phyloP scores from a whole-genome alignment of 305 asterid genomes.

The Fraxinus greggii region DNA sequence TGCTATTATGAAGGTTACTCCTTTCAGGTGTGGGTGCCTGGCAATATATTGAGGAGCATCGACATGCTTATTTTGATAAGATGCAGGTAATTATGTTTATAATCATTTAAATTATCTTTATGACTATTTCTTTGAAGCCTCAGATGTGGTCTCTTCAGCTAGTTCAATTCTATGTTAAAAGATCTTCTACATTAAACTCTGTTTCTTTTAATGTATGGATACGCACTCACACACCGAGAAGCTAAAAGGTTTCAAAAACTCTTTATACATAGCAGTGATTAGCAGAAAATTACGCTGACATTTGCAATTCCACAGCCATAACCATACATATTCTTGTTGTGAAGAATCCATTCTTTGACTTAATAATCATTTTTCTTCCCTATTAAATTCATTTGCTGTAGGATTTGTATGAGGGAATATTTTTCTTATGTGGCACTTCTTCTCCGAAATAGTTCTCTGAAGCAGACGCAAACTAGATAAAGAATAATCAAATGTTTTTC shows the following conservation, averaged over 20 bases:
- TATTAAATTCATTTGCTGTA: background rate
- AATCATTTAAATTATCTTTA: background rate
- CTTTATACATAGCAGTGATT: background rate
- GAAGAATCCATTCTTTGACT: background rate
- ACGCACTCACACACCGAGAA: background rate
- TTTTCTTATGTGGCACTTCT: background rate
- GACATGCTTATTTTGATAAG: conserved; percentile 92
- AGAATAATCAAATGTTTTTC: background rate
- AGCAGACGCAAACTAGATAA: background rate
- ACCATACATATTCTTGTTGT: background rate
- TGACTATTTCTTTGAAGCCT: conserved; percentile 3
- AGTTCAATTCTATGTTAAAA: background rate
- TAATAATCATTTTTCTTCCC: background rate
- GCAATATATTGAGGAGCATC: conserved; percentile 76
- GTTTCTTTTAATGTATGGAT: background rate
- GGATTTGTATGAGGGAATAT: background rate
- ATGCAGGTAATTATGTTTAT: conserved; percentile 78
- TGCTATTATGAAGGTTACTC: conserved; percentile 33
- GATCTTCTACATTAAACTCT: background rate
- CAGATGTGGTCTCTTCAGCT: background rate
- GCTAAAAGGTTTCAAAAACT: background rate
- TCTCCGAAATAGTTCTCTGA: conserved; percentile 1
- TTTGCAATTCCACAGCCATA: background rate
- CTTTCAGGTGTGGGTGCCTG: conserved; percentile 87
- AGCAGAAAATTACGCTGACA: background rate